Conservation (phyloP, 2,329 filamentous ascomycete genomes). For the Curvularia sp. region DNA sequence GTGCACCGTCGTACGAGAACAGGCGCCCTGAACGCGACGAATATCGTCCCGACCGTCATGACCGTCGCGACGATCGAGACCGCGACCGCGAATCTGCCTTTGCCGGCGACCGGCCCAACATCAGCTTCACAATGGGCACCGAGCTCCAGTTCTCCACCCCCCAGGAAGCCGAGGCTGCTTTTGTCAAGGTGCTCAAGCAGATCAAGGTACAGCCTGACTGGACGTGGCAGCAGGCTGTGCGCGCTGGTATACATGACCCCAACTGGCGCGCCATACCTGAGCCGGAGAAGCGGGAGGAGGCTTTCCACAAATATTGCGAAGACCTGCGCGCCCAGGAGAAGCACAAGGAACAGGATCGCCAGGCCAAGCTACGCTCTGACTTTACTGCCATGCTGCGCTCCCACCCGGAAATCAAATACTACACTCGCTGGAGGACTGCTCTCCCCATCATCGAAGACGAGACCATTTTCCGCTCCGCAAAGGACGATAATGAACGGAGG, state of each 20-base stretch:
- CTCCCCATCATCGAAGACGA: slow-evolving; percentile 93
- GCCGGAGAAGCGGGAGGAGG: slow-evolving; percentile 84
- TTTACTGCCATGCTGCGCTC: slow-evolving; percentile 96
- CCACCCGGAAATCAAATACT: slow-evolving; percentile 96
- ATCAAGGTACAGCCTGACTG: slow-evolving; percentile 88
- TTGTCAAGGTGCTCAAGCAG: slow-evolving; percentile 86
- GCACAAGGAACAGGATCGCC: slow-evolving; percentile 89
- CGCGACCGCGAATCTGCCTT: slow-evolving; percentile 59
- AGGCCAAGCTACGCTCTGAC: slow-evolving; percentile 89
- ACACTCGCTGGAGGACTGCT: slow-evolving; percentile 96
- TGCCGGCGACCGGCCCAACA: slow-evolving; percentile 42
- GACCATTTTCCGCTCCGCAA: slow-evolving; percentile 91
- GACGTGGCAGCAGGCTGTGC: slow-evolving; percentile 90
- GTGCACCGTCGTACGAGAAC: slow-evolving; percentile 52
- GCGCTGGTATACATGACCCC: slow-evolving; percentile 83
- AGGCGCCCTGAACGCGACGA: slow-evolving; percentile 41
- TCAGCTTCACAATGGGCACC: slow-evolving; percentile 55
- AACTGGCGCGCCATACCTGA: slow-evolving; percentile 94
- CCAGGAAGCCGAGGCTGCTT: slow-evolving; percentile 92
- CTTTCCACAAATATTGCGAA: slow-evolving; percentile 93
- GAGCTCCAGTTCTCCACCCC: slow-evolving; percentile 61
- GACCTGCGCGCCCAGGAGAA: slow-evolving; percentile 92
- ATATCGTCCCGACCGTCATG: slow-evolving; percentile 37
- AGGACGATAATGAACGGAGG: slow-evolving; percentile 83
- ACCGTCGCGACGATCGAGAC: slow-evolving; percentile 33